phyloP scores from a whole-genome alignment of 1,139 yeast genomes.

The Saccharomyces hybrid region DNA sequence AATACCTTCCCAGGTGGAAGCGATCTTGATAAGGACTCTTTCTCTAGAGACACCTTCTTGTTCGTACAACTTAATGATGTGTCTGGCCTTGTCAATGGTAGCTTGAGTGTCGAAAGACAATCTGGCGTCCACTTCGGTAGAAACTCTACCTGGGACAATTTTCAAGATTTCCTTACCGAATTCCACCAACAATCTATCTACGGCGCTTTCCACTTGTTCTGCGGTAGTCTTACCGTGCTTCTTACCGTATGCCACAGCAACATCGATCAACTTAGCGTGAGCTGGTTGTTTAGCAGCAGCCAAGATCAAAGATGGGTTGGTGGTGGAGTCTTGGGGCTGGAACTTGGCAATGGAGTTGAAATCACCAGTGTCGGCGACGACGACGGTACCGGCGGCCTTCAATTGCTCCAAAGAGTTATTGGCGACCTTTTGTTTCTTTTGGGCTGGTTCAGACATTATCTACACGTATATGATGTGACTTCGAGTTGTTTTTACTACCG shows the following conservation, averaged over 20 bases:
- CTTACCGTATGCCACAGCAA: constrained; percentile 84
- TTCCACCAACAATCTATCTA: constrained; percentile 88
- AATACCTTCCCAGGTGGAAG: constrained; percentile 98
- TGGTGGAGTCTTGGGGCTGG: constrained; percentile 98
- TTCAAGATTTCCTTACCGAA: constrained; percentile 89
- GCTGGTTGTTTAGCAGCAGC: constrained; percentile 91
- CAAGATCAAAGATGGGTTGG: constrained; percentile 94
- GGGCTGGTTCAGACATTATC: constrained; percentile 29
- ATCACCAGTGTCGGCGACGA: constrained; percentile 98
- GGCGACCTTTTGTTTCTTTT: constrained; percentile 38
- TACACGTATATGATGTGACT: constrained; percentile 2
- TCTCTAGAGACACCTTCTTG: constrained; percentile 78
- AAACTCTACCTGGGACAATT: constrained; percentile 98
- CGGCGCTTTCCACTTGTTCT: constrained; percentile 65
- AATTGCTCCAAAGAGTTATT: constrained; percentile 78
- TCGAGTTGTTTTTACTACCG: background rate
- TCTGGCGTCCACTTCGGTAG: constrained; percentile 98
- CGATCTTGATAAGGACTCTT: constrained; percentile 88
- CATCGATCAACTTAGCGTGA: constrained; percentile 82
- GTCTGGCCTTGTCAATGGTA: constrained; percentile 84
- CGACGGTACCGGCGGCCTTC: constrained; percentile 90
- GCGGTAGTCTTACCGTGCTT: constrained; percentile 47
- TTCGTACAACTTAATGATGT: constrained; percentile 78
- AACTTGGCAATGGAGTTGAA: constrained; percentile 95
- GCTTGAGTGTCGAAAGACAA: constrained; percentile 91